Conservation (phyloP, 805 yeast genomes). For the Wickerhamiella nectarea region DNA sequence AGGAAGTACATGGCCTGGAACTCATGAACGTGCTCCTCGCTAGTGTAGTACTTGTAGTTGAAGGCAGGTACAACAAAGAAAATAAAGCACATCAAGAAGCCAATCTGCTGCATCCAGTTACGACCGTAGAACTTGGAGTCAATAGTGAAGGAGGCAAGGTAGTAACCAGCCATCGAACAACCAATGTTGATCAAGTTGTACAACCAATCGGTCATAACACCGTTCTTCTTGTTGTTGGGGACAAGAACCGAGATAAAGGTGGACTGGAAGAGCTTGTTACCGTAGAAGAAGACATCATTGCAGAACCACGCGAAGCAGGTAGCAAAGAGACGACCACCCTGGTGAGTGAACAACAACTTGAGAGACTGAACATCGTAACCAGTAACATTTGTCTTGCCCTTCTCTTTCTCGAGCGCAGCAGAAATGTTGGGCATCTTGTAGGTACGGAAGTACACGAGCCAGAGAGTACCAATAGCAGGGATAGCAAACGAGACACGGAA, state of each 20-base stretch:
- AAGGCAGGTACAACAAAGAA: slow-evolving; percentile 46
- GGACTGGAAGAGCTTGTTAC: slow-evolving; percentile 42
- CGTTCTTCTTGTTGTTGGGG: slow-evolving; percentile 27
- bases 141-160: slow-evolving; percentile 41
- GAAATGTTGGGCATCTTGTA: slow-evolving; percentile 28
- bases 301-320: slow-evolving; percentile 49
- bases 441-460: slow-evolving; percentile 28
- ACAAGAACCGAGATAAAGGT: slow-evolving; percentile 33
- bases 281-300: slow-evolving; percentile 52
- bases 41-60: slow-evolving; percentile 37
- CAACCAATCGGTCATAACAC: slow-evolving; percentile 40
- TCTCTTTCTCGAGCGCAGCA: slow-evolving; percentile 20
- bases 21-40: slow-evolving; percentile 19
- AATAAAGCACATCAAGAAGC: slow-evolving; percentile 42
- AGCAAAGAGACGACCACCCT: slow-evolving; percentile 33
- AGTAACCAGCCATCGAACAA: slow-evolving; percentile 62
- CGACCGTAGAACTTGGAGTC: slow-evolving; percentile 41
- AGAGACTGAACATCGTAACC: slow-evolving; percentile 27
- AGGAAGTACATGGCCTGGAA: slow-evolving; percentile 46
- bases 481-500: slow-evolving; percentile 28
- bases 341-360: slow-evolving; percentile 20
- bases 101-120: slow-evolving; percentile 41
- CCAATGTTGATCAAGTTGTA: slow-evolving; percentile 39
- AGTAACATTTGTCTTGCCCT: slow-evolving; percentile 25
- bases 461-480: slow-evolving; percentile 29